These are phyloP conservation scores for Calocybe cyanea DNA, from an alignment of 768 basidiomycete species.

Conservation along the genomic window DNA sequence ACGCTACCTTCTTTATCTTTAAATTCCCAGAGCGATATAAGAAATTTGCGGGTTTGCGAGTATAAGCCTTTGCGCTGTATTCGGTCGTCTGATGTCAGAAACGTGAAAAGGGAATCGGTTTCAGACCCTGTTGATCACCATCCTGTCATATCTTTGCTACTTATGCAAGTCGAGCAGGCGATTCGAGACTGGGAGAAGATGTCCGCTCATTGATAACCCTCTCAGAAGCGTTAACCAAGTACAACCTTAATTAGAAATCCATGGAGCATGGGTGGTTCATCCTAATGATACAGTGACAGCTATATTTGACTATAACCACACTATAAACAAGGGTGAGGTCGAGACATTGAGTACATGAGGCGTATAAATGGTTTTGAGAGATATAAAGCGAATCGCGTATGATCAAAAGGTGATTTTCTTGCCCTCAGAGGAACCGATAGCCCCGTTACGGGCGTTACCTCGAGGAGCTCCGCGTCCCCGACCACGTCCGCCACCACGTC, in stretches of 20 bases:
- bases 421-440: conserved; percentile 60
- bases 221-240: neutral
- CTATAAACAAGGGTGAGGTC: conserved; percentile 4
- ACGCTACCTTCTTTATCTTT: conserved; percentile 17
- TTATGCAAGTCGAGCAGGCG: conserved; percentile 30
- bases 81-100: too few relatives aligned
- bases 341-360: conserved; percentile 1
- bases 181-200: conserved; percentile 27
- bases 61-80: too few relatives aligned
- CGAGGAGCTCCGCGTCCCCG: conserved; percentile 44
- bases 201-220: neutral
- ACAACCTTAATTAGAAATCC: conserved; percentile 3
- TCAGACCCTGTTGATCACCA: conserved; percentile 18
- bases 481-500: conserved; percentile 36
- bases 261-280: too few relatives aligned
- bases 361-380: neutral
- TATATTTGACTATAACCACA: conserved; percentile 5
- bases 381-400: neutral
- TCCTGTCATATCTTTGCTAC: conserved; percentile 26
- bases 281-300: too few relatives aligned
- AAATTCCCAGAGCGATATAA: conserved; percentile 18
- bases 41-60: too few relatives aligned
- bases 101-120: neutral
- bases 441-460: conserved; percentile 54
- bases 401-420: conserved; percentile 60